Evolutionary conservation across 805 yeast genomes (phyloP).

Genomic region (Nakazawaea sp.): DNA sequence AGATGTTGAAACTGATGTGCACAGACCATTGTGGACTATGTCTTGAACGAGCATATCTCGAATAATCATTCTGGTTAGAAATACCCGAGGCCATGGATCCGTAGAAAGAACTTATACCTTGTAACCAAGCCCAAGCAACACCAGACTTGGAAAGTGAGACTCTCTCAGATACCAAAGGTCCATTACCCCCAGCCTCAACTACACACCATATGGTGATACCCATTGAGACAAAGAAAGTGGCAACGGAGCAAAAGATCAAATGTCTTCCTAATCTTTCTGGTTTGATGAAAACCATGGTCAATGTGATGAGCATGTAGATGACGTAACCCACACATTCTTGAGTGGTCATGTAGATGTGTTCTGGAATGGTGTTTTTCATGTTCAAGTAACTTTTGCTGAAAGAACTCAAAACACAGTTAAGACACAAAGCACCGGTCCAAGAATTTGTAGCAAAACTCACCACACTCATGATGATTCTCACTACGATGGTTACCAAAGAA

Average conservation of each 20-base stretch:
- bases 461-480: slow-evolving; percentile 17
- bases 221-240: slow-evolving; percentile 25
- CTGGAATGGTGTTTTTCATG: slow-evolving; percentile 25
- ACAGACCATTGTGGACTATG: slow-evolving; percentile 12
- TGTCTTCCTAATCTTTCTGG: slow-evolving; percentile 18
- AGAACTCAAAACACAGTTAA: slow-evolving; percentile 15
- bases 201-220: slow-evolving; percentile 23
- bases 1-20: slow-evolving; percentile 20
- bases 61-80: slow-evolving; percentile 28
- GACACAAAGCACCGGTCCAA: slow-evolving; percentile 19
- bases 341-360: slow-evolving; percentile 26
- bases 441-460: slow-evolving; percentile 20
- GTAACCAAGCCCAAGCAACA: slow-evolving; percentile 34
- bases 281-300: slow-evolving; percentile 15
- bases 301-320: slow-evolving; percentile 18
- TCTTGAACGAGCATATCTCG: slow-evolving; percentile 20
- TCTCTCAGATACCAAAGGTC: slow-evolving; percentile 16
- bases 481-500: slow-evolving; percentile 15
- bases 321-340: slow-evolving; percentile 30
- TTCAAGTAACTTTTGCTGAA: slow-evolving; percentile 18
- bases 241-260: slow-evolving; percentile 16
- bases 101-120: slow-evolving; percentile 31
- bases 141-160: slow-evolving; percentile 17
- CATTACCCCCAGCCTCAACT: slow-evolving; percentile 22
- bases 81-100: slow-evolving; percentile 33